These are phyloP conservation scores for Pachysandra terminalis DNA, from an alignment of 164 flowering plant genomes.

Conservation along the genomic window DNA sequence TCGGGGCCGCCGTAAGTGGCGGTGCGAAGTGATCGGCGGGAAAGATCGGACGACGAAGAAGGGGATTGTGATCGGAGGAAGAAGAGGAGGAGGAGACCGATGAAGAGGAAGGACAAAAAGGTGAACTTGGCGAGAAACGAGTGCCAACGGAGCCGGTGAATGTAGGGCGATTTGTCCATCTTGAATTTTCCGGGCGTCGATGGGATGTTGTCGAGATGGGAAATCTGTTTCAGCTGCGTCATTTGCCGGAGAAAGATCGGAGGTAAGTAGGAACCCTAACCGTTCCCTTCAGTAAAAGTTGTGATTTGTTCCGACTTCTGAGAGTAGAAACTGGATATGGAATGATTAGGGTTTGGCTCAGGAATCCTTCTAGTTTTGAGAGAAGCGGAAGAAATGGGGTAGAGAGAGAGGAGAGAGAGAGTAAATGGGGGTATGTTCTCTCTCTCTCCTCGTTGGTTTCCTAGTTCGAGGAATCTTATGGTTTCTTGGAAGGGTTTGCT, in stretches of 20 bases:
- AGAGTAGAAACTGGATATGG: no score
- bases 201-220: conserved; percentile 64
- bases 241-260: conserved; percentile 12
- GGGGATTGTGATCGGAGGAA: conserved; percentile 51
- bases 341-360: no score
- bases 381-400: no score
- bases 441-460: no score
- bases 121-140: conserved; percentile 58
- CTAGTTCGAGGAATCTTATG: conserved; percentile 22
- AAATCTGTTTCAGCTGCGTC: conserved; percentile 48
- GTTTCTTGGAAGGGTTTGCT: conserved; percentile 24
- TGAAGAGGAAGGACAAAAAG: conserved; percentile 59
- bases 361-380: no score
- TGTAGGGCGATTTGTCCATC: conserved; percentile 74
- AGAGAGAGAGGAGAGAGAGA: no score
- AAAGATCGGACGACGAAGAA: conserved; percentile 37
- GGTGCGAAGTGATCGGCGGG: conserved; percentile 47
- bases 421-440: no score
- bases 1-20: conserved; percentile 54
- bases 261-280: no score
- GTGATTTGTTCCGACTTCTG: no score
- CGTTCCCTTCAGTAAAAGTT: no score
- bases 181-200: conserved; percentile 96
- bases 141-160: conserved; percentile 46
- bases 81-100: conserved; percentile 56